phyloP scores from a whole-genome alignment of 345 rosid species.

The Camelina sativa region DNA sequence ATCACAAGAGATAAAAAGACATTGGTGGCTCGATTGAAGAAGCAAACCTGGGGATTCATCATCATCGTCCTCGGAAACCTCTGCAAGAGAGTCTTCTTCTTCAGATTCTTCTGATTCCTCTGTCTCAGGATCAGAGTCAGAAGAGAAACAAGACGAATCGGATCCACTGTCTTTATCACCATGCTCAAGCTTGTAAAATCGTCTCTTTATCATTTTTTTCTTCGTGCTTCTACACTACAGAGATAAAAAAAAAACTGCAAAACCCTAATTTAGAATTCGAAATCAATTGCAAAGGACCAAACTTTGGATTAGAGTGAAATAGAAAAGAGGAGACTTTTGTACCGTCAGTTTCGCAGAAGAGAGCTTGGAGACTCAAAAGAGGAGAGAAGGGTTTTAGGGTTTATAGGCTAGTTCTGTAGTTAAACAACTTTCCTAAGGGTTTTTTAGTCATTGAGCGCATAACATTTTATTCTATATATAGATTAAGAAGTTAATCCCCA shows the following conservation, averaged over 20 bases:
- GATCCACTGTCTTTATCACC: conserved; percentile 66
- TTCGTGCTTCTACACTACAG: background rate
- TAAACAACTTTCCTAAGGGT: background rate
- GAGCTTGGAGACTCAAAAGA: conserved; percentile 24
- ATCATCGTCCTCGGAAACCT: conserved; percentile 51
- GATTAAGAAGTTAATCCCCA: background rate
- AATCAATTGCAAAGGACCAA: background rate
- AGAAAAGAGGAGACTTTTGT: conserved; percentile 33
- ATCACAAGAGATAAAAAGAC: background rate
- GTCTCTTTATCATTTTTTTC: conserved; percentile 75
- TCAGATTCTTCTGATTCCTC: conserved; percentile 47
- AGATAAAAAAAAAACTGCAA: background rate
- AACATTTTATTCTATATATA: background rate
- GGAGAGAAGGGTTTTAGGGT: conserved; percentile 30
- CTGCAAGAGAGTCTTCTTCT: conserved; percentile 43
- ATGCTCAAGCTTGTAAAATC: conserved; percentile 75
- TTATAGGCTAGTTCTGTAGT: conserved; percentile 29
- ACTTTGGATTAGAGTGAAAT: background rate
- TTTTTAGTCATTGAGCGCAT: background rate
- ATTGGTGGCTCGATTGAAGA: background rate
- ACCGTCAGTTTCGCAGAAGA: conserved; percentile 14
- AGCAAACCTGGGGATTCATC: conserved; percentile 65
- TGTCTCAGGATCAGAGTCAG: conserved; percentile 69
- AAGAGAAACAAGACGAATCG: conserved; percentile 70
- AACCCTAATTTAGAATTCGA: conserved; percentile 4